Evolutionary conservation across 306 rosid species (phyloP), one percentile per base, ranked within the genome.

Genomic region (Chamaecrista fasciculata): DNA sequence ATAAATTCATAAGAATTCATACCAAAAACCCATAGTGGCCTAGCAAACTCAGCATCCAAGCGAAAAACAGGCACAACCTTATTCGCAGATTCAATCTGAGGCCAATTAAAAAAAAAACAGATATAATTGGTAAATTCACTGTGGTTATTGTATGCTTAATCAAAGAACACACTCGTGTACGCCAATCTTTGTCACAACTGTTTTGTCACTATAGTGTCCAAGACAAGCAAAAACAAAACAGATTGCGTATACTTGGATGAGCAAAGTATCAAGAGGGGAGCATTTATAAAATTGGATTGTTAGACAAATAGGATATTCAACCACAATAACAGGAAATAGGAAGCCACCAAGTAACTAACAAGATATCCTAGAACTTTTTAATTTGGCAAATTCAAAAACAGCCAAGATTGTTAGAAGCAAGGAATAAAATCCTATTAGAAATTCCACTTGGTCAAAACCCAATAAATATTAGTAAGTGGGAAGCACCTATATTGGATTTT

Each of bases 11-110:
- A 91, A 67, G 99, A 94, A 71, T 89, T 89, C 44, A 50, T 64
- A 18, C 97, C 99, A 59, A 85, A 94, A 70, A 79, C 44, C 99
- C 96, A 94, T 25, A 85, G 71, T 4, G 97, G 98, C 76, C 83
- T 82, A 18, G 98, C 72, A 82, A 94, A 94, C 70, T 94, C 96
- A 8, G 98, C 96, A 53, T 83, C 86, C 80, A 94, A 74, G 64
- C 91, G 79, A 81, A 80, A 83, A 73, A 94, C 73, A 40, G 91
- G 76, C 53, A 83, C 29, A 2, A 85, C 97, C 86, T 88, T 83
- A 71, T 86, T 88, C 74, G 68, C 79, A 23, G 84, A 86, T 76
- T 90, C 98, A 80, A 80, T 81, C 98, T 93, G 90, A 75, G 68
- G 46, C 42, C 74, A 71, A 40, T 72, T 20, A 53, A 67, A 24